Conservation (phyloP, 345 rosid species). For the Gossypioides kirkii region DNA sequence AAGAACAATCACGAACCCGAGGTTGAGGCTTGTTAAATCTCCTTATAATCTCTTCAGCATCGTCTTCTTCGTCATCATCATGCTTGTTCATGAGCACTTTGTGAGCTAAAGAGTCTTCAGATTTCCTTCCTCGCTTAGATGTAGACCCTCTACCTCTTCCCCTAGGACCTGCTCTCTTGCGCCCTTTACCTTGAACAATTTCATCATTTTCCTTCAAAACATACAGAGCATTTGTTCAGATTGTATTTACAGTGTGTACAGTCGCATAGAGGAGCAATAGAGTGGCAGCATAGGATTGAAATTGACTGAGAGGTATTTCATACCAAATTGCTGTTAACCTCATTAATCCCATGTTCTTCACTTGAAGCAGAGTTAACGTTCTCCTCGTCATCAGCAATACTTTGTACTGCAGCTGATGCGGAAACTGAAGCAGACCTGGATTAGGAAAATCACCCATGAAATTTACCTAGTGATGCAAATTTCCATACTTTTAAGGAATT, state of each 20-base stretch:
- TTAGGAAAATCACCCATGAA: conserved; percentile 15
- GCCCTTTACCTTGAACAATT: conserved; percentile 42
- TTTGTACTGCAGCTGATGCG: conserved; percentile 54
- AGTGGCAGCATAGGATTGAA: not conserved
- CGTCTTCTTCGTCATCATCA: conserved; percentile 59
- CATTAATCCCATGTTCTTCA: conserved; percentile 50
- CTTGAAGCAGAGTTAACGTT: conserved; percentile 78
- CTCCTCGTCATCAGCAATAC: conserved; percentile 52
- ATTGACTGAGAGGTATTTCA: conserved; percentile 20
- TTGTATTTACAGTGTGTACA: not conserved
- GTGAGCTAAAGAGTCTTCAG: conserved; percentile 55
- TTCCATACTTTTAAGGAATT: not conserved
- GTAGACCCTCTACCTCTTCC: conserved; percentile 64
- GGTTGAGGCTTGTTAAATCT: conserved; percentile 60
- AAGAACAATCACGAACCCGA: conserved; percentile 44
- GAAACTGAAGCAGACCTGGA: conserved; percentile 57
- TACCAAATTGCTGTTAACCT: conserved; percentile 59
- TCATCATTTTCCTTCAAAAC: conserved; percentile 49
- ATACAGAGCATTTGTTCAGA: not conserved
- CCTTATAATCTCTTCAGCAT: conserved; percentile 39
- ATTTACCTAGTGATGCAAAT: conserved; percentile 18
- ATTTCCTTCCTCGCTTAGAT: conserved; percentile 72
- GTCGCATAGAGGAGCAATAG: not conserved
- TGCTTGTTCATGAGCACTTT: conserved; percentile 56
- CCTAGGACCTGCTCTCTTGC: conserved; percentile 70